phyloP scores from a whole-genome alignment of 2,329 filamentous ascomycete species.

The Fusarium pseudonygamai region DNA sequence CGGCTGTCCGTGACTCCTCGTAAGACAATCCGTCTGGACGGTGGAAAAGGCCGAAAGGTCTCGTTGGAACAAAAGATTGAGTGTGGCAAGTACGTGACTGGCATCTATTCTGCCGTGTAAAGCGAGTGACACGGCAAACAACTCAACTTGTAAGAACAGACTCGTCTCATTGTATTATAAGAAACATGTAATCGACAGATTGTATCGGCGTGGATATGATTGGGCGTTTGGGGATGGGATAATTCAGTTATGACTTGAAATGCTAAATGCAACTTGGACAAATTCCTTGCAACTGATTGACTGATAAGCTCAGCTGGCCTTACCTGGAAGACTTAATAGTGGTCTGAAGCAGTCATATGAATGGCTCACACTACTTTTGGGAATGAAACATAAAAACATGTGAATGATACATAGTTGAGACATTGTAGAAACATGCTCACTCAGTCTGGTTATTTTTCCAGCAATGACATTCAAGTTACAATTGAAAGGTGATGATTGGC shows the following conservation, averaged over 20 bases:
- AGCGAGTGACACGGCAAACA: not conserved
- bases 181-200: constrained; percentile 30
- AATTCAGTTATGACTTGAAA: constrained; percentile 14
- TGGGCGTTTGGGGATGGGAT: constrained; percentile 28
- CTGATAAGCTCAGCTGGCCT: not conserved
- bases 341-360: not conserved
- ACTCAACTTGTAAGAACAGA: constrained; percentile 7
- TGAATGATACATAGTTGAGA: not conserved
- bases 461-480: not conserved
- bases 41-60: constrained; percentile 71
- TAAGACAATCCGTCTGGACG: constrained; percentile 71
- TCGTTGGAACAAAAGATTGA: constrained; percentile 87
- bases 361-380: constrained; percentile 7
- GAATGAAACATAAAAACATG: not conserved
- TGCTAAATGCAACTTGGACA: constrained; percentile 18
- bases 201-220: constrained; percentile 13
- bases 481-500: not conserved
- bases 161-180: constrained; percentile 24
- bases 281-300: constrained; percentile 10
- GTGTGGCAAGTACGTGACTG: constrained; percentile 84
- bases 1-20: constrained; percentile 83
- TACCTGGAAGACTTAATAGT: not conserved
- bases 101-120: constrained; percentile 77
- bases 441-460: not conserved
- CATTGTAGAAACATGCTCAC: not conserved